phyloP scores from a whole-genome alignment of 2,329 filamentous ascomycete genomes.

The Fusarium pininemorale region DNA sequence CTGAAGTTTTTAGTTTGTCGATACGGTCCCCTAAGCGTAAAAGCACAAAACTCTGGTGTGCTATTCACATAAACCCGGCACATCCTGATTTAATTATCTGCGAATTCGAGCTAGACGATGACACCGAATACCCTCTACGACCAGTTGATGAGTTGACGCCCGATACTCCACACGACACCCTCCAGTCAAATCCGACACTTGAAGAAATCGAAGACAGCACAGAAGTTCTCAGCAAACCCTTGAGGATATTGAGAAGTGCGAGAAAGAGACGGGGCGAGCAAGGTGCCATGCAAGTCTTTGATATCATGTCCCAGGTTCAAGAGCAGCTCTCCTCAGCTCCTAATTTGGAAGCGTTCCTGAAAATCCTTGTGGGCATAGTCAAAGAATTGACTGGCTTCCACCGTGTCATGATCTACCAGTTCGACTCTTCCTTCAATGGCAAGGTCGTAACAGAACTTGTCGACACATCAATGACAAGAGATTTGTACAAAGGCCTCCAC shows the following conservation, averaged over 20 bases:
- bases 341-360: conserved; percentile 77
- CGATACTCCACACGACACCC: conserved; percentile 75
- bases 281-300: conserved; percentile 88
- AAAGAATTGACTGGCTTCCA: conserved; percentile 93
- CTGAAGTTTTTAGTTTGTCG: conserved; percentile 85
- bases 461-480: conserved; percentile 79
- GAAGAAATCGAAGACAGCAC: conserved; percentile 83
- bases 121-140: conserved; percentile 72
- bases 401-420: conserved; percentile 93
- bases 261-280: conserved; percentile 80
- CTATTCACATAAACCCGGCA: conserved; percentile 77
- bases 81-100: conserved; percentile 80
- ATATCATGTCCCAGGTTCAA: conserved; percentile 91
- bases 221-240: conserved; percentile 75
- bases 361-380: conserved; percentile 83
- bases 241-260: conserved; percentile 80
- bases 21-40: conserved; percentile 67
- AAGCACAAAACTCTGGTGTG: conserved; percentile 82
- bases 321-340: conserved; percentile 81
- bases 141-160: conserved; percentile 68
- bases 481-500: conserved; percentile 86
- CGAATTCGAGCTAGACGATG: conserved; percentile 89
- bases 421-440: conserved; percentile 83
- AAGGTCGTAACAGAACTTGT: conserved; percentile 89
- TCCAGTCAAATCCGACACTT: conserved; percentile 75